Evolutionary conservation across 768 basidiomycete genomes (phyloP), one percentile per base, ranked within the genome.

Genomic region (Steccherinum ochraceum): DNA sequence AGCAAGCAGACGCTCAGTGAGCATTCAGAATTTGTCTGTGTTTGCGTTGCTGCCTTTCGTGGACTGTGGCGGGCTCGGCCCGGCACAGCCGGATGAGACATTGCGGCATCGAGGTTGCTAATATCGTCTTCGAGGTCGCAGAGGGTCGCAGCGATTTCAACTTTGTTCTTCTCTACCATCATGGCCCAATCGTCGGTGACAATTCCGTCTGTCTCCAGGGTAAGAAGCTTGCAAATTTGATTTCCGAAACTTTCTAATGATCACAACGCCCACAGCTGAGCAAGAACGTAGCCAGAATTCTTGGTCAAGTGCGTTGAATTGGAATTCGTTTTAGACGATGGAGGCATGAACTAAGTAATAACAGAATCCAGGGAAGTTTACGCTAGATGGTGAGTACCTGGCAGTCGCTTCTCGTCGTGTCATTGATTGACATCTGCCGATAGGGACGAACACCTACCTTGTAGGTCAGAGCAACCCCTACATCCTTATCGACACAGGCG

Each of bases 371-470:
- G 86, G 91, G 2, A 84, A 87, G 58, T 93, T 89, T 63, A 93
- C 91, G 0, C 72, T 95, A 0, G 90, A 93, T 73, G 92, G 89
- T 84, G 39, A 4, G 42, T 43, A 21, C 3, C 21, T 35, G 12
- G 19, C n/a, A n/a, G n/a, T n/a, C n/a, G n/a, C n/a, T 2, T 27
- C 18, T 2, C 43, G 40, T 25, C 45, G 16, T n/a, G 39, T 13
- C 41, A n/a, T 50, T 3, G n/a, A n/a, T n/a, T n/a, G n/a, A n/a
- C n/a, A n/a, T n/a, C n/a, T n/a, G n/a, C n/a, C n/a, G n/a, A 13
- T 49, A 89, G 89, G 92, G 18, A 95, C 93, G 2, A 93, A 95
- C 62, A 93, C 92, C 1, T 96, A 95, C 61, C 72, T 96, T 54
- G 58, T 94, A 42, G 91, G 91, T 20, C 67, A 69, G 47, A 68